These are phyloP conservation scores for Trametes cinnabarina DNA, from an alignment of 768 basidiomycete species.

Conservation along the genomic window DNA sequence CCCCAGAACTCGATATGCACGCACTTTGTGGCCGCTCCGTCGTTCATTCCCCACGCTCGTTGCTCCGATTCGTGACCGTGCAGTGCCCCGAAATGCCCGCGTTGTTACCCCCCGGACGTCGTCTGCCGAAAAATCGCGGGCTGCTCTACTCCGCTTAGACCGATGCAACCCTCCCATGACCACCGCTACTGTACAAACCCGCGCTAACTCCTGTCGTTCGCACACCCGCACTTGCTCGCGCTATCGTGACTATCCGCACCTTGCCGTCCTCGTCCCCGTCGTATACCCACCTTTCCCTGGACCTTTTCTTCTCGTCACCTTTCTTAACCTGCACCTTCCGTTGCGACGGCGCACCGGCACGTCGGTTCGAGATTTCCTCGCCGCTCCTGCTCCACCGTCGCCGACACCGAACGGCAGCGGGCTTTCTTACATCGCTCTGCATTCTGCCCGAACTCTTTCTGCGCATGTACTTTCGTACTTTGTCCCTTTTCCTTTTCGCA, in stretches of 20 bases:
- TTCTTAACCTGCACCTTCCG: background rate
- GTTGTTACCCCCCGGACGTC: background rate
- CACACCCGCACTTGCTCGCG: constrained; percentile 4
- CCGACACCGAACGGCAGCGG: no score
- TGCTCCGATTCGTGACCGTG: background rate
- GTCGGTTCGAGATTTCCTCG: no score
- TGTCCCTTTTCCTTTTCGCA: background rate
- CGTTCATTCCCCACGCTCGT: constrained; percentile 5
- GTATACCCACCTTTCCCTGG: background rate
- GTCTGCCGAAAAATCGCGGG: background rate
- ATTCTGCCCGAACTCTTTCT: no score
- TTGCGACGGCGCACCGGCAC: no score
- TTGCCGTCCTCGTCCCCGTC: background rate
- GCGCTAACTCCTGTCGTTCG: constrained; percentile 6
- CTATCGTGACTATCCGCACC: constrained; percentile 4
- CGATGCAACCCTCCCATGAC: background rate
- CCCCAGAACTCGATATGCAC: background rate
- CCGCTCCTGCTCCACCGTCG: no score
- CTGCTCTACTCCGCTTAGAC: background rate
- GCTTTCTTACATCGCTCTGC: no score
- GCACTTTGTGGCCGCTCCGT: background rate
- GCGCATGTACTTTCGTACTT: no score
- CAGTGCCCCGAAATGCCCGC: background rate
- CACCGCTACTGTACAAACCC: background rate
- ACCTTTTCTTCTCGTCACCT: background rate